Base-by-base conservation (phyloP, 345 rosid genomes). In the Alliaria petiolata region DNA sequence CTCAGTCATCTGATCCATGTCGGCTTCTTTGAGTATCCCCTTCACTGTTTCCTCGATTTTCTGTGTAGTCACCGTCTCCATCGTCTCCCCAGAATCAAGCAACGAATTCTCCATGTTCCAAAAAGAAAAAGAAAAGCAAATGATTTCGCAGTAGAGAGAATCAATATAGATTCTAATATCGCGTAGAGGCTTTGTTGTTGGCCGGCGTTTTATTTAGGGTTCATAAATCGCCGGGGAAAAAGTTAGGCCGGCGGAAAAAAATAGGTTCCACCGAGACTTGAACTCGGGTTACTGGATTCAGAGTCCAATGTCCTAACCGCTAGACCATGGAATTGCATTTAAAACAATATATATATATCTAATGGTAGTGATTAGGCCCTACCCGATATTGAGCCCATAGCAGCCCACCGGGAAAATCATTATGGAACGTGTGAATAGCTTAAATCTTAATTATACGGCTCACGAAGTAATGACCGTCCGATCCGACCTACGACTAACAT, bases 241-340 rank as follows among this genome's bases (percentile, higher is more conserved):
- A 2, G 3, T 0, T 20, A n/a, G 30, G 54, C 3, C 55, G 63
- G 62, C 39, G 25, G 4, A 1, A 34, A 34, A 57, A 55, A 43
- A 4, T 0, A 87, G 89, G 90, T 93, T 83, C 97, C 81, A 90
- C 96, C 90, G 89, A 93, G 87, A 87, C 43, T 90, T 88, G 97
- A 93, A 93, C 93, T 90, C 93, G 92, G 92, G 97, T 83, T 90
- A 90, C 85, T 85, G 85, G 88, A 90, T 90, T 90, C 91, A 92
- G 90, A 87, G 96, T 88, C 90, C 84, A 85, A 86, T 90, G 93
- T 88, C 95, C 95, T 90, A 44, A 90, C 98, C 97, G 81, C 95
- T 90, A 86, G 95, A 89, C 88, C 95, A 86, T 84, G 81, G 95
- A 78, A 72, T 47, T 67, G 55, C 1, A 12, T 11, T 7, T 0